phyloP scores from a whole-genome alignment of 495 filamentous ascomycete genomes.

The Xylaria telfairii region DNA sequence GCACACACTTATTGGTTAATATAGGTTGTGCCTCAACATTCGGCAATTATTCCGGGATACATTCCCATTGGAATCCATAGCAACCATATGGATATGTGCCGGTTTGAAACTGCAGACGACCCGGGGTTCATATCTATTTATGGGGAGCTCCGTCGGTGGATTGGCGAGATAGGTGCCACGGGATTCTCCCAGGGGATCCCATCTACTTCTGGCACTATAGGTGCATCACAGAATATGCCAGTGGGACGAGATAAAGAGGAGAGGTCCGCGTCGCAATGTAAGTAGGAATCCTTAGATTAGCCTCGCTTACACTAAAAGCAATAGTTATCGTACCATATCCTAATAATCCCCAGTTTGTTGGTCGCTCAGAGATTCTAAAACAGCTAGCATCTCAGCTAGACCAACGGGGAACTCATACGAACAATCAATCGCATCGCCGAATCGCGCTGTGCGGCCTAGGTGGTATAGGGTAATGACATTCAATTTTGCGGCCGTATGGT shows the following conservation, averaged over 20 bases:
- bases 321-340: not conserved
- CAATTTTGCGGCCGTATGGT: no score
- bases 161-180: slow-evolving; percentile 3
- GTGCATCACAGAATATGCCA: not conserved
- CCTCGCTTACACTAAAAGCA: not conserved
- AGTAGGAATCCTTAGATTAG: not conserved
- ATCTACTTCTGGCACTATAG: not conserved
- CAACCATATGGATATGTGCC: slow-evolving; percentile 55
- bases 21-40: slow-evolving; percentile 46
- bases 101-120: slow-evolving; percentile 35
- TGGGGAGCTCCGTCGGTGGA: slow-evolving; percentile 34
- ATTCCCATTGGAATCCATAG: slow-evolving; percentile 43
- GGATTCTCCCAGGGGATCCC: not conserved
- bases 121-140: slow-evolving; percentile 30
- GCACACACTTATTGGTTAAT: slow-evolving; percentile 21
- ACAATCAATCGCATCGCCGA: slow-evolving; percentile 11
- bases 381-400: not conserved
- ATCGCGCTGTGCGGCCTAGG: slow-evolving; percentile 52
- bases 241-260: not conserved
- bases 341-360: not conserved
- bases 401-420: not conserved
- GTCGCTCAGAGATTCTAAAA: not conserved
- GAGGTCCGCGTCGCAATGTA: not conserved
- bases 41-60: slow-evolving; percentile 48
- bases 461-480: slow-evolving; percentile 51